Conservation (phyloP, 1,284 basidiomycete species). For the Calocybe gambosa region DNA sequence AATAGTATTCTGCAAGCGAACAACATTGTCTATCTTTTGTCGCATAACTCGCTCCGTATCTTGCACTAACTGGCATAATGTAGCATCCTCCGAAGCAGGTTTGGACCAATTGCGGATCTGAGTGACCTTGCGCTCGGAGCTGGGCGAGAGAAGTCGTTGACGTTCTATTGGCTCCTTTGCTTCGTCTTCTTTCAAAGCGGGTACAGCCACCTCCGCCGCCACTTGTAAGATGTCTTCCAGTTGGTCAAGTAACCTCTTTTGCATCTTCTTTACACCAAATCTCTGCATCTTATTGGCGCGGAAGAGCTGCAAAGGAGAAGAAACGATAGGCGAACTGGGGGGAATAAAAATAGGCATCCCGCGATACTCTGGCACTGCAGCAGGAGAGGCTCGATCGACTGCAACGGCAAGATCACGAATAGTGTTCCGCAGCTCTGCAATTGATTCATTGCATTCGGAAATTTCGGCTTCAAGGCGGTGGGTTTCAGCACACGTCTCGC, state of each 20-base stretch:
- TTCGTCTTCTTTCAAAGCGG: slow-evolving; percentile 87
- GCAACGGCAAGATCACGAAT: slow-evolving; percentile 68
- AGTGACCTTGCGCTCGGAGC: slow-evolving; percentile 79
- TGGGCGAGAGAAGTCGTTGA: slow-evolving; percentile 82
- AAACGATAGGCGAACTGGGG: slow-evolving; percentile 58
- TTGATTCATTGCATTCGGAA: slow-evolving; percentile 87
- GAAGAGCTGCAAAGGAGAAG: slow-evolving; percentile 69
- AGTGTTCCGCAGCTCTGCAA: slow-evolving; percentile 80
- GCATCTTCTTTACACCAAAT: slow-evolving; percentile 76
- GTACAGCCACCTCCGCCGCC: slow-evolving; percentile 81
- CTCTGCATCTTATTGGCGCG: slow-evolving; percentile 70
- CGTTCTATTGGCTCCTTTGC: slow-evolving; percentile 88
- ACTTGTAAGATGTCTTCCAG: slow-evolving; percentile 80
- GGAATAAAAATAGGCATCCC: slow-evolving; percentile 80
- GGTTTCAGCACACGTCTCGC: slow-evolving; percentile 96
- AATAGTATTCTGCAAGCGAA: slow-evolving; percentile 97
- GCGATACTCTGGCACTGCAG: slow-evolving; percentile 71
- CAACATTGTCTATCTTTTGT: slow-evolving; percentile 92
- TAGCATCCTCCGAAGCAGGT: slow-evolving; percentile 81
- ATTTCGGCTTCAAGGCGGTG: slow-evolving; percentile 97
- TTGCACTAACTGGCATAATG: slow-evolving; percentile 73
- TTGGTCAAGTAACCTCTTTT: slow-evolving; percentile 75
- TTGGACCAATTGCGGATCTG: slow-evolving; percentile 81
- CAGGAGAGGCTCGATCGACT: slow-evolving; percentile 59
- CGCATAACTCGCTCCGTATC: slow-evolving; percentile 88